Evolutionary conservation across 208 protist species (phyloP).

Genomic region (Trypanosoma grayi): DNA sequence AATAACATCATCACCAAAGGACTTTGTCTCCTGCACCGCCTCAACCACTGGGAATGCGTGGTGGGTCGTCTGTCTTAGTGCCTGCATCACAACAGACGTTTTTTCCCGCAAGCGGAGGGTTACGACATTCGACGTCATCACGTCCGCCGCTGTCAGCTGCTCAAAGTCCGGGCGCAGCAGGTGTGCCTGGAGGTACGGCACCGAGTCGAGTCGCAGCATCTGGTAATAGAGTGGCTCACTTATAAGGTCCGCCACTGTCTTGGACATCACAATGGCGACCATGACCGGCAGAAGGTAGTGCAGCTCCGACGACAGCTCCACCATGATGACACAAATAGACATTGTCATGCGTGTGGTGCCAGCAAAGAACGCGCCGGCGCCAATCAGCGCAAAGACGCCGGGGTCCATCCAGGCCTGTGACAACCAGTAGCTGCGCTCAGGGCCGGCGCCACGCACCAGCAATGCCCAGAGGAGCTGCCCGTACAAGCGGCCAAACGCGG

Average conservation of each 20-base stretch:
- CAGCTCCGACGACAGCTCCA: constrained; percentile 92
- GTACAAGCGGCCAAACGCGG: constrained; percentile 79
- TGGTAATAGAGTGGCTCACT: constrained; percentile 90
- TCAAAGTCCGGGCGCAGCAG: constrained; percentile 77
- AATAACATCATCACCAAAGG: background rate
- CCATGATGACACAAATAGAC: constrained; percentile 94
- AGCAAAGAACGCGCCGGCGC: constrained; percentile 89
- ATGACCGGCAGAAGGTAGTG: constrained; percentile 94
- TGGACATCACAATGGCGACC: constrained; percentile 91
- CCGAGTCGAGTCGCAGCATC: constrained; percentile 84
- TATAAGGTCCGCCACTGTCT: constrained; percentile 86
- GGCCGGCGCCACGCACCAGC: constrained; percentile 20
- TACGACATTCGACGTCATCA: constrained; percentile 88
- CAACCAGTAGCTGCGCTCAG: constrained; percentile 47
- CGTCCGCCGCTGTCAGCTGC: constrained; percentile 81
- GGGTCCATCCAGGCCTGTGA: constrained; percentile 84
- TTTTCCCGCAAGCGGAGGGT: constrained; percentile 59
- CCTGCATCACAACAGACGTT: constrained; percentile 66
- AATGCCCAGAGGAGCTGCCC: constrained; percentile 75
- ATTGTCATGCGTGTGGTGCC: constrained; percentile 92
- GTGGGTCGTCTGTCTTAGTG: constrained; percentile 72
- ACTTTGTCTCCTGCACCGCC: constrained; percentile 22
- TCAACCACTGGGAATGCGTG: constrained; percentile 94
- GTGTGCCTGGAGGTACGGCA: constrained; percentile 83
- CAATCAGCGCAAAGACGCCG: constrained; percentile 92